Percentiles rank a stretch among this genome's conserved stretches.
These are phyloP conservation scores for Thraustochytrium sp. DNA, from an alignment of 352 stramenopile genomes.

Conservation along the genomic window DNA sequence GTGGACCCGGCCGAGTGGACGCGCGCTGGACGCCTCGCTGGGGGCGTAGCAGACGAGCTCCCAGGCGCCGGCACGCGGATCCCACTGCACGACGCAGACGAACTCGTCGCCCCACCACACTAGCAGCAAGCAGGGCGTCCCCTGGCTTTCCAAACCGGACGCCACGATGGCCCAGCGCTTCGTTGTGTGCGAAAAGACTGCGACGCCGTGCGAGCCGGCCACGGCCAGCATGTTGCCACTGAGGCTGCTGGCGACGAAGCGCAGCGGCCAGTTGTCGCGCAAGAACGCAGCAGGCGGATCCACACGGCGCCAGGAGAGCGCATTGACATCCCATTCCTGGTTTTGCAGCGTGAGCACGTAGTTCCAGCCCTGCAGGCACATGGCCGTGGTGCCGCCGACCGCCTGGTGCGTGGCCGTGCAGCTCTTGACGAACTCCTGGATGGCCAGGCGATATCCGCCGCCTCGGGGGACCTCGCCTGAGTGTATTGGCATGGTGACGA, in stretches of 20 bases:
- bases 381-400: background rate
- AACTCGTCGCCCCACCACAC: slow-evolving; percentile 38
- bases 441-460: background rate
- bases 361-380: slow-evolving; percentile 35
- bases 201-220: background rate
- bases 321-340: slow-evolving; percentile 34
- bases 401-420: background rate
- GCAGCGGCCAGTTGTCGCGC: slow-evolving; percentile 21
- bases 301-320: slow-evolving; percentile 6
- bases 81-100: background rate
- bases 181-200: slow-evolving; percentile 15
- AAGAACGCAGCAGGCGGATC: background rate
- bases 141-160: background rate
- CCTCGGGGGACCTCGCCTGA: background rate
- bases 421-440: slow-evolving; percentile 5
- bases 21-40: background rate
- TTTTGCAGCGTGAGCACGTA: slow-evolving; percentile 30
- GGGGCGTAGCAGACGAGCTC: background rate
- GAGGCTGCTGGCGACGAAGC: background rate
- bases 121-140: background rate
- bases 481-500: background rate
- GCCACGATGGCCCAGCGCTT: background rate
- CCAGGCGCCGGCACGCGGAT: background rate
- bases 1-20: background rate
- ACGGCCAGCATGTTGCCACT: slow-evolving; percentile 15